Conservation (phyloP, 192 early-diverging fungal species). For the Coemansia sp. region DNA sequence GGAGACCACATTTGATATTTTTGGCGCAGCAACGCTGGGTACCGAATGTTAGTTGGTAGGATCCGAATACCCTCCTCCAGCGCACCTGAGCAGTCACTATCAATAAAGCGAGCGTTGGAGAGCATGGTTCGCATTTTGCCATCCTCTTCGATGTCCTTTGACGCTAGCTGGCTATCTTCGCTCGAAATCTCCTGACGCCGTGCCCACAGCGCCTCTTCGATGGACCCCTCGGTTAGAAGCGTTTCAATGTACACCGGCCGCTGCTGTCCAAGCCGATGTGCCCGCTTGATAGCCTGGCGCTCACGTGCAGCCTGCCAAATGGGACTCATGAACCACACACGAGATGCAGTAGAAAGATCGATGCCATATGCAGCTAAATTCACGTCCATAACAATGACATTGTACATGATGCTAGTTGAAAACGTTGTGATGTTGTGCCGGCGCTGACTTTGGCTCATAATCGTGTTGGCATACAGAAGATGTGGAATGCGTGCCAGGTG, state of each 20-base stretch:
- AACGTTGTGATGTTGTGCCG: slow-evolving; percentile 52
- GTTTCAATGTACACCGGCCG: slow-evolving; percentile 45
- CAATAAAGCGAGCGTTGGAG: slow-evolving; percentile 36
- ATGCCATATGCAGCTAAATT: slow-evolving; percentile 71
- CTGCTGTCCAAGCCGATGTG: slow-evolving; percentile 76
- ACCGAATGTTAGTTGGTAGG: slow-evolving; percentile 27
- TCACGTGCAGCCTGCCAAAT: slow-evolving; percentile 72
- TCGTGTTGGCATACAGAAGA: slow-evolving; percentile 41
- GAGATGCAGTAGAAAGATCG: slow-evolving; percentile 71
- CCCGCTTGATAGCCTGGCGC: slow-evolving; percentile 83
- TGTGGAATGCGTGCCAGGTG: slow-evolving; percentile 34
- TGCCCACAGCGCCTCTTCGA: slow-evolving; percentile 47
- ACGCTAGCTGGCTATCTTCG: slow-evolving; percentile 8
- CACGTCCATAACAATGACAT: slow-evolving; percentile 51
- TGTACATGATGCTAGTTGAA: slow-evolving; percentile 41
- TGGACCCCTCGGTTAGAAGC: slow-evolving; percentile 31
- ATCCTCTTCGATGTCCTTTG: slow-evolving; percentile 46
- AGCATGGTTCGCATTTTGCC: slow-evolving; percentile 49
- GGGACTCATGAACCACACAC: slow-evolving; percentile 71
- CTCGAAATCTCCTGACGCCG: slow-evolving; percentile 41
- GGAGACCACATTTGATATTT: slow-evolving; percentile 37
- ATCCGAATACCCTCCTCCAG: slow-evolving; percentile 9
- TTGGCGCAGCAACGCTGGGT: slow-evolving; percentile 22
- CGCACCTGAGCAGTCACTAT: neutral
- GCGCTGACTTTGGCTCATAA: slow-evolving; percentile 44